These are phyloP conservation scores for Entophlyctis luteolus DNA, from an alignment of 192 early-diverging fungal species.

Conservation along the genomic window DNA sequence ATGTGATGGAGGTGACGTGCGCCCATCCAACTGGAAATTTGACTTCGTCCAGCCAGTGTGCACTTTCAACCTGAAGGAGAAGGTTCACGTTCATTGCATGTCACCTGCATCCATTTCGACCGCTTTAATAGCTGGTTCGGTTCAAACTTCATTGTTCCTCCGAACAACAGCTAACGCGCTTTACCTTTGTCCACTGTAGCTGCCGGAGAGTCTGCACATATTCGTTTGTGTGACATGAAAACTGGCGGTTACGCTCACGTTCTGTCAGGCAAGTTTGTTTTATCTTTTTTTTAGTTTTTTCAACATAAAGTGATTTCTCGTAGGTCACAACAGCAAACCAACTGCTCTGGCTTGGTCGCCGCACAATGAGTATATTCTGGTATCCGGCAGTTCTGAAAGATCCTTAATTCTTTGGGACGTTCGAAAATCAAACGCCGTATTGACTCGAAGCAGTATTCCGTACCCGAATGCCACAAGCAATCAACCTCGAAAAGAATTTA, in stretches of 20 bases:
- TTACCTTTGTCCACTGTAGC: conserved; percentile 36
- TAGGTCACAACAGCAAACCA: conserved; percentile 61
- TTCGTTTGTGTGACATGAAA: conserved; percentile 78
- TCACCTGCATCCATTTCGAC: conserved; percentile 70
- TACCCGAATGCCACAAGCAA: too few species aligned
- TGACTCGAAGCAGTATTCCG: conserved; percentile 38
- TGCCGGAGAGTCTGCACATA: conserved; percentile 58
- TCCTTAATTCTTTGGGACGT: conserved; percentile 81
- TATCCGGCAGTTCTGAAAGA: conserved; percentile 69
- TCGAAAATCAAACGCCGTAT: conserved; percentile 63
- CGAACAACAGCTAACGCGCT: too few species aligned
- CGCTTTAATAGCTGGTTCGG: conserved; percentile 69
- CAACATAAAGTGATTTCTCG: conserved; percentile 24
- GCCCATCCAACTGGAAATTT: not conserved
- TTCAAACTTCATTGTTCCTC: not conserved
- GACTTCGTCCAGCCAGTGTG: conserved; percentile 47
- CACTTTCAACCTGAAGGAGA: conserved; percentile 64
- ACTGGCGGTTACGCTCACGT: conserved; percentile 48
- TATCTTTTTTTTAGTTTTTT: too few species aligned
- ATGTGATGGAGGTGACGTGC: conserved; percentile 56
- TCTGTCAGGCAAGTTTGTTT: conserved; percentile 32
- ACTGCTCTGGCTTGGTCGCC: conserved; percentile 74
- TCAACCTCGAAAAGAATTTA: too few species aligned
- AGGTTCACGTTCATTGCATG: conserved; percentile 67
- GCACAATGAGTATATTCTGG: conserved; percentile 62